Conservation (phyloP, 192 early-diverging fungal genomes). For the Diversispora eburnea region DNA sequence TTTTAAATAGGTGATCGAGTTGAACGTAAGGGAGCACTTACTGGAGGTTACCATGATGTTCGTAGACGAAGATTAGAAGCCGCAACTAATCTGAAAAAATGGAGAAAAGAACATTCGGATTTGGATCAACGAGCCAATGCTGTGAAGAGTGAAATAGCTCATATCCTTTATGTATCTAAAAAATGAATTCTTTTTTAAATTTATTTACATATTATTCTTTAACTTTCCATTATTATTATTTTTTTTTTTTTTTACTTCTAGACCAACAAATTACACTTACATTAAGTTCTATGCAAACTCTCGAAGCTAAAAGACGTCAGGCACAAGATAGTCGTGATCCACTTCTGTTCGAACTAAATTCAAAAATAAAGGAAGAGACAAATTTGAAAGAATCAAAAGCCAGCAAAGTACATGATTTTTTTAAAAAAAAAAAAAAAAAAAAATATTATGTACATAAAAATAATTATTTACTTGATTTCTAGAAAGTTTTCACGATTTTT, state of each 20-base stretch:
- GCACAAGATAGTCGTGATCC: slow-evolving; percentile 55
- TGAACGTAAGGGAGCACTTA: slow-evolving; percentile 87
- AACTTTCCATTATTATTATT: not conserved
- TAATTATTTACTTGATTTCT: not conserved
- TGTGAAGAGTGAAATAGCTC: slow-evolving; percentile 53
- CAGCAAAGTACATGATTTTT: slow-evolving; percentile 46
- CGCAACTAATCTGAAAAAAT: slow-evolving; percentile 56
- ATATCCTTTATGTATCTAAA: slow-evolving; percentile 11
- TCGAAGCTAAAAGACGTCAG: slow-evolving; percentile 50
- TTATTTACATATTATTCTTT: not conserved
- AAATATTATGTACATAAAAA: not conserved
- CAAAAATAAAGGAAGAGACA: slow-evolving; percentile 62
- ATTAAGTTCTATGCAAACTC: slow-evolving; percentile 55
- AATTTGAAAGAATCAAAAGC: slow-evolving; percentile 47
- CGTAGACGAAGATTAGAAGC: slow-evolving; percentile 72
- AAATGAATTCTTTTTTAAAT: not conserved
- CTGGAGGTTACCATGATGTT: slow-evolving; percentile 82
- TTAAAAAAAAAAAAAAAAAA: too few relatives aligned
- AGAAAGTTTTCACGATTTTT: not conserved
- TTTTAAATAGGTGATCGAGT: slow-evolving; percentile 69
- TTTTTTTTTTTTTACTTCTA: slow-evolving; percentile 29
- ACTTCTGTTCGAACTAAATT: slow-evolving; percentile 51
- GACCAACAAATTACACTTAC: slow-evolving; percentile 62
- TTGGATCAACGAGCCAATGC: slow-evolving; percentile 37
- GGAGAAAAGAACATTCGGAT: slow-evolving; percentile 42